phyloP scores from a whole-genome alignment of 23 red algal species.

The Agarophyton chilense region DNA sequence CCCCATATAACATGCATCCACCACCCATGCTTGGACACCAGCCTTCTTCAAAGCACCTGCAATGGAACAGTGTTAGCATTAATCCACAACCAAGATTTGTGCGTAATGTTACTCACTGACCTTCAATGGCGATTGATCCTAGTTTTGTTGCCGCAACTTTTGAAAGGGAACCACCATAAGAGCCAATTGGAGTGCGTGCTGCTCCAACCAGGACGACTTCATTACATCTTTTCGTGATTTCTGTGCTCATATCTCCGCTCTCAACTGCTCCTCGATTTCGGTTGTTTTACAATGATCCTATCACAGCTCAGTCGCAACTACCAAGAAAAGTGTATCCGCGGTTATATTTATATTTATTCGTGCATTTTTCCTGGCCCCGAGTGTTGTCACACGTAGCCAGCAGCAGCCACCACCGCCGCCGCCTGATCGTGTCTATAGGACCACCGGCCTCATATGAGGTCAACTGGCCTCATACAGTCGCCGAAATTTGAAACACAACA shows the following conservation, averaged over 20 bases:
- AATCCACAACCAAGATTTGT: background rate
- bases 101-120: background rate
- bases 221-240: background rate
- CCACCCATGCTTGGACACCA: constrained; percentile 15
- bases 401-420: no score
- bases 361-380: no score
- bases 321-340: no score
- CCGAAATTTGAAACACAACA: no score
- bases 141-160: constrained; percentile 77
- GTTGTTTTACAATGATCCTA: no score
- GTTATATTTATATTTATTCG: no score
- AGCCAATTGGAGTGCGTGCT: constrained; percentile 94
- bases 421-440: no score
- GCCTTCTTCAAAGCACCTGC: constrained; percentile 65
- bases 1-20: constrained; percentile 85
- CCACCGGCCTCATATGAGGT: no score
- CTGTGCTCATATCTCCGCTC: background rate
- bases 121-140: constrained; percentile 87
- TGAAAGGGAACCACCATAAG: constrained; percentile 82
- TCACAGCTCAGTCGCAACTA: no score
- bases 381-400: no score
- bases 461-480: no score
- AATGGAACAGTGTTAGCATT: background rate
- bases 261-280: no score
- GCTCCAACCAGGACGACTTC: constrained; percentile 71